Evolutionary conservation across 371 early-diverging fungal species (phyloP).

Genomic region (Mucor irregularis): DNA sequence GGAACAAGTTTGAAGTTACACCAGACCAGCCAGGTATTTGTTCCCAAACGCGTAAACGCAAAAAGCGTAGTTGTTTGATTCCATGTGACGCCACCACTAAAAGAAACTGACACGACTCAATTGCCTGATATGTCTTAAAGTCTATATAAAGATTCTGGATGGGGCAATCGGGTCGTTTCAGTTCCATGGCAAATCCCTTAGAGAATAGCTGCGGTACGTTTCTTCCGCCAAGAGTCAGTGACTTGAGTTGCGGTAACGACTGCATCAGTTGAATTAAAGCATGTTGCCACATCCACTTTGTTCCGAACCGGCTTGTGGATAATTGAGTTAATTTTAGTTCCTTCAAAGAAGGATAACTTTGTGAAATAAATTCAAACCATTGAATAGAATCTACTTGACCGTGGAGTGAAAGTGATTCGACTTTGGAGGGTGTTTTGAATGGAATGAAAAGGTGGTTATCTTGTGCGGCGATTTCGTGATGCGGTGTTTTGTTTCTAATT

Average conservation of each 20-base stretch:
- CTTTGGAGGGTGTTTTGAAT: neutral
- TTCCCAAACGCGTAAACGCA: constrained; percentile 18
- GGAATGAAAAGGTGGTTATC: neutral
- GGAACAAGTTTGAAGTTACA: constrained; percentile 5
- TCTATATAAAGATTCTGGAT: constrained; percentile 11
- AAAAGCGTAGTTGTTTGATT: neutral
- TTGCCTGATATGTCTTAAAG: constrained; percentile 16
- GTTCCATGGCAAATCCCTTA: neutral
- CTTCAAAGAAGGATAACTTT: constrained; percentile 8
- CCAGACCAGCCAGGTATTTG: constrained; percentile 24
- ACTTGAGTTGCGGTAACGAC: constrained; percentile 1
- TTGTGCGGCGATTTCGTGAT: constrained; percentile 1
- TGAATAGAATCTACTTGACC: constrained; percentile 8
- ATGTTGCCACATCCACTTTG: constrained; percentile 25
- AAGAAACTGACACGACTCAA: constrained; percentile 26
- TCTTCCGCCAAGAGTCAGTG: constrained; percentile 11
- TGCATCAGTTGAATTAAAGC: constrained; percentile 9
- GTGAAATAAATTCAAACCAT: constrained; percentile 20
- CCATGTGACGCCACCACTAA: constrained; percentile 1
- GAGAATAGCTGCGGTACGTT: constrained; percentile 14
- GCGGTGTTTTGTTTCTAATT: constrained; percentile 7
- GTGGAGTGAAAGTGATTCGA: constrained; percentile 9
- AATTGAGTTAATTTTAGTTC: constrained; percentile 5
- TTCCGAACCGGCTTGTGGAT: constrained; percentile 12
- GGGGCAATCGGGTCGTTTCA: constrained; percentile 1